Base-by-base conservation (phyloP, 148 eudicot genomes). In the Fallopia convolvulus region DNA sequence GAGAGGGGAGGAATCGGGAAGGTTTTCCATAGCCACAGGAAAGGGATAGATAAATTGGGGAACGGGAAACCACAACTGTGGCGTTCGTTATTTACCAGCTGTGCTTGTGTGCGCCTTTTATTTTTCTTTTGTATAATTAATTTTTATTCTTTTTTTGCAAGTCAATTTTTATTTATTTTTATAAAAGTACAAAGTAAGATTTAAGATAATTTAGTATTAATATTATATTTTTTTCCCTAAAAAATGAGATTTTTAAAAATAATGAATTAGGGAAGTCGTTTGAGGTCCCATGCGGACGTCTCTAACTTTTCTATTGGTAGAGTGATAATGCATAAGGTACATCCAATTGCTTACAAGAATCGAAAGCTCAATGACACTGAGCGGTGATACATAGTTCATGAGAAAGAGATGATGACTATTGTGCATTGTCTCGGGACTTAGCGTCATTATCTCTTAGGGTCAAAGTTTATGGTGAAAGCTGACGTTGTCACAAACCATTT, bases 21-120 rank as follows among this genome's bases (percentile, higher is more conserved):
- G 33, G 6, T 39, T 5, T 17, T 52, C 76, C 79, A 83, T 81
- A 79, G 80, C 85, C 86, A 88, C 87, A 82, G 60, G 78, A 76
- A 79, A 39, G 36, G 72, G 72, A 68, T 68, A 68, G 72, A 68
- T 68, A 68, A 68, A 17, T 4, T 1, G 70, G 7, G 3, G 13
- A 18, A 18, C 56, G 56, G 56, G 56, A 13, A 13, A 3, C 56
- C 56, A 52, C n/a, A 20, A 61, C 26, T 61, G 68, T 61, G 68
- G 68, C 68, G 68, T 26, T 61, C 36, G 68, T 61, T 61, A 61
- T 26, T 61, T 61, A 23, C 68, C 68, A 11, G 68, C 23, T 17
- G 20, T 55, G 36, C 36, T 21, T 10, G 68, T 23, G 68, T 61
- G 68, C 36, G 68, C 68, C 36, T 26, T 60, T 60, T 23, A 2